Base-by-base conservation (phyloP, 106 monocot genomes). In the Cymbidium sinense region DNA sequence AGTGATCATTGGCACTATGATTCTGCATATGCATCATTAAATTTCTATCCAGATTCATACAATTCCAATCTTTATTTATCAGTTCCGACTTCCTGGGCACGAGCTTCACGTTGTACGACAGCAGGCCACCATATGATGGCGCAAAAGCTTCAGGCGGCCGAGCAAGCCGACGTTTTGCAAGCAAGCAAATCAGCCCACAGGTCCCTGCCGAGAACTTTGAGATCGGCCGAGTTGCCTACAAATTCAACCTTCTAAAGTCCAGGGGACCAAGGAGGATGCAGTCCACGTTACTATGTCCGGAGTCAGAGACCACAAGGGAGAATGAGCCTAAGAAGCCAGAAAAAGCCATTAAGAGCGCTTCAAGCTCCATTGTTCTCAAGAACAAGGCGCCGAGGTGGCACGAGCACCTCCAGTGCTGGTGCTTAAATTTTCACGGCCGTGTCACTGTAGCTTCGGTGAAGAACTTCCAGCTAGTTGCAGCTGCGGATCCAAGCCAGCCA, bases 381-480 rank as follows among this genome's bases (percentile, higher is more conserved):
- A 93, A 90, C 82, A 89, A 93, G 81, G 84, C 88, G 34, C 93
- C 93, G 8, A 70, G 89, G 61, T 93, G 92, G 92, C 92, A 93
- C 29, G 89, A 93, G 78, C 92, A 93, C 39, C 78, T 93, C 17
- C 93, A 93, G 61, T 93, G 89, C 84, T 93, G 93, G 93, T 93
- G 93, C 79, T 79, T 93, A 74, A 93, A 93, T 75, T 93, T 93
- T 79, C 88, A 93, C 62, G 93, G 90, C 0, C 77, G 90, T 10
- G 93, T 93, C 1, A 93, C 90, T 0, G 90, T 93, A 25, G 93
- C 93, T 21, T 93, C 90, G 0, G 88, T 93, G 70, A 93, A 93
- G 88, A 93, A 93, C 76, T 93, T 93, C 50, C 93, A 93, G 81
- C 74, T 93, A 47, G 88, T 83, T 25, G 80, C 87, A 35, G 52